Evolutionary conservation across 2,329 filamentous ascomycete species (phyloP), one percentile per base, ranked within the genome.

Genomic region (Aspergillus neotritici): DNA sequence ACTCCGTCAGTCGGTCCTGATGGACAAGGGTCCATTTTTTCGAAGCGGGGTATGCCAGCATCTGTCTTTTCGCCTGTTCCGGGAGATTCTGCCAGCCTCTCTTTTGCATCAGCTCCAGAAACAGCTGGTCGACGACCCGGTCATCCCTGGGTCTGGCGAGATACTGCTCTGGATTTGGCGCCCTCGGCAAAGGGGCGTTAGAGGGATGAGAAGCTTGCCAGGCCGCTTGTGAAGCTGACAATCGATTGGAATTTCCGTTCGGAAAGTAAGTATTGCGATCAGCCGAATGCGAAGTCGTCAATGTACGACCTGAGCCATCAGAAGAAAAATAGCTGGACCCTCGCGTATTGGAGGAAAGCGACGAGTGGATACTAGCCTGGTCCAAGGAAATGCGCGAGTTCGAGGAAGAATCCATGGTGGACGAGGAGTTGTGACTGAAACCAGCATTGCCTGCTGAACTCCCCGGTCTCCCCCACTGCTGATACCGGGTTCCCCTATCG

Each of bases 1-100:
- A 87, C 67, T 97, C 91, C 5, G 88, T 87, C 56, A 98, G 75
- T 49, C 87, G 84, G 69, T 98, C 93, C 68, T 98, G 91, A 64
- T 97, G 86, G 40, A 98, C 86, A 47, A 98, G 73, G 1, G 89
- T 96, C 93, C 93, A 98, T 70, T 97, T 98, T 75, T 97, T 97
- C 52, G 83, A 80, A 7, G 93, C 80, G 11, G 90, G 87, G 64
- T 98, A 97, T 31, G 89, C 89, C 69, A 93, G 80, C 91, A 98
- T 97, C 72, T 97, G 93, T 49, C 91, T 79, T 55, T 86, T 82
- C 25, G 93, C 93, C 70, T 95, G 88, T 61, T 98, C 93, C 4
- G 93, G 93, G 52, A 98, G 73, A 66, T 94, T 94, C 70, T 95
- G 93, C 87, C 90, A 97, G 52, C 91, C 93, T 70, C 93, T 82